Evolutionary conservation across 345 rosid genomes (phyloP), one percentile per base, ranked within the genome.

Genomic region (Anacardium occidentale): DNA sequence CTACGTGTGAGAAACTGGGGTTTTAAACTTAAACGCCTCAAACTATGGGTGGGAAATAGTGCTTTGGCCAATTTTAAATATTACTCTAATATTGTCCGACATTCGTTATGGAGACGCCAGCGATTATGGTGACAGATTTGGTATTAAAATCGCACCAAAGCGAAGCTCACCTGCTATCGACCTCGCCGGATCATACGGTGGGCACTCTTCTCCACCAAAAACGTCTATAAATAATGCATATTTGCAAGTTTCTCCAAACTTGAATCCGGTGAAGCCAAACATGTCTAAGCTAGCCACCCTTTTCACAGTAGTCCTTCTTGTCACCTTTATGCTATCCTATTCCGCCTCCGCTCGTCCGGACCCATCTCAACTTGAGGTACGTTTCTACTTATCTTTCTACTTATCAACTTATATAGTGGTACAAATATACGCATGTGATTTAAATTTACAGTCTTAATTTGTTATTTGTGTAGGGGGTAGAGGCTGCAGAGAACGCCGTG

Each of bases 211-310:
- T 37, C 7, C 7, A 1, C 42, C 42, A 5, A 37, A 5, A 8
- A 37, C 44, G 3, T 9, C 64, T 60, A 60, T 32, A 60, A 60
- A 60, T 34, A 32, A 9, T 32, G 0, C n/a, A n/a, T 60, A 29
- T 29, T 2, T 32, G 9, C n/a, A 60, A 9, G n/a, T 10, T 17
- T 25, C 9, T 9, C 11, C 9, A 56, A 12, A 2, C 20, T 12
- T 29, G 10, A 50, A 10, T 52, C 25, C 5, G 17, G 44, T 2
- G 52, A 52, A 47, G 40, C 14, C 11, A 63, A 63, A 15, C 13
- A 83, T 78, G 86, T 67, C 77, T 1, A 80, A 77, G 71, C 63
- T 73, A 12, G 18, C n/a, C 40, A 73, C 73, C 68, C 17, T 78
- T 68, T 51, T 83, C 62, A 40, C 71, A 11, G 25, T 74, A 5